Evolutionary conservation across 2,329 filamentous ascomycete species (phyloP).

Genomic region (Fusarium sp.): DNA sequence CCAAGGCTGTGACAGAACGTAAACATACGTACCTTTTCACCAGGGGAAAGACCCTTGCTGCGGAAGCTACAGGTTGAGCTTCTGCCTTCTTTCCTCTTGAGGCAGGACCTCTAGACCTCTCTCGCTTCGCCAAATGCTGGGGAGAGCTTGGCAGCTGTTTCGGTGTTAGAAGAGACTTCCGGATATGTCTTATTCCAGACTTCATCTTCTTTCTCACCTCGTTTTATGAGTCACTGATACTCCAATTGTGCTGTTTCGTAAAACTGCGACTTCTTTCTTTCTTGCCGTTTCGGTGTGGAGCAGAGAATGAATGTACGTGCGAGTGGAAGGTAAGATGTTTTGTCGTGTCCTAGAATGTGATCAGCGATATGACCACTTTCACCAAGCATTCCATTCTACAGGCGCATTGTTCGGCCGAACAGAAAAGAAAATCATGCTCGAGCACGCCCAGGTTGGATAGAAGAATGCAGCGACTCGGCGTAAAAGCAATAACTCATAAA

Average conservation of each 20-base stretch:
- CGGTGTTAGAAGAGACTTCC: constrained; percentile 27
- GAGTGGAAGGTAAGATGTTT: constrained; percentile 12
- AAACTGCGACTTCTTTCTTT: background rate
- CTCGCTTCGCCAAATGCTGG: constrained; percentile 29
- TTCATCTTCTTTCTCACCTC: constrained; percentile 2
- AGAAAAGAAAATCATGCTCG: constrained; percentile 12
- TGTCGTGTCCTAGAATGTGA: constrained; percentile 23
- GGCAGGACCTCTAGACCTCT: constrained; percentile 21
- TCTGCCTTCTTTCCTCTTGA: constrained; percentile 43
- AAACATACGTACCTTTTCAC: constrained; percentile 34
- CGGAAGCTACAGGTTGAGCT: constrained; percentile 42
- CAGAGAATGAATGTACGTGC: background rate
- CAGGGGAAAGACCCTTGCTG: constrained; percentile 22
- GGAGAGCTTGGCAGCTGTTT: constrained; percentile 32
- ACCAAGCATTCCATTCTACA: constrained; percentile 17
- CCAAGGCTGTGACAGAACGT: constrained; percentile 21
- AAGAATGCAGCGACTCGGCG: constrained; percentile 14
- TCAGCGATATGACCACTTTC: constrained; percentile 39
- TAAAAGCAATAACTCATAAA: constrained; percentile 17
- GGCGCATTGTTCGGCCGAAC: constrained; percentile 16
- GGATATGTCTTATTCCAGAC: constrained; percentile 21
- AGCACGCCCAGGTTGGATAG: background rate
- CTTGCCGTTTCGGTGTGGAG: constrained; percentile 16
- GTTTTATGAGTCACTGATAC: constrained; percentile 27
- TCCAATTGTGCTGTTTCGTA: background rate